Base-by-base conservation (phyloP, 768 basidiomycete species). In the Pleurotus citrinopileatus region DNA sequence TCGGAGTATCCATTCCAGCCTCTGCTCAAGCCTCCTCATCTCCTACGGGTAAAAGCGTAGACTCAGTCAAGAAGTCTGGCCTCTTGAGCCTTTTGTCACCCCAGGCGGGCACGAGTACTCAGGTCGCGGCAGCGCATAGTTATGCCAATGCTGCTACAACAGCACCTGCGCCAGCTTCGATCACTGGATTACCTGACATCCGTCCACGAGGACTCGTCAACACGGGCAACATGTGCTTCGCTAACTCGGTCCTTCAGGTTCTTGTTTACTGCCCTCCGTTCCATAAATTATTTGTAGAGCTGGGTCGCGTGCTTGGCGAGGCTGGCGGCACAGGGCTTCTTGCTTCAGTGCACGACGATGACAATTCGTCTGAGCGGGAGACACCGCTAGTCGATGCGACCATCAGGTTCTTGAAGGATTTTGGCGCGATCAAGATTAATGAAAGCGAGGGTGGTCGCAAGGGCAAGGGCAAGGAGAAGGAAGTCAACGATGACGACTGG, bases 141-240 rank as follows among this genome's bases (percentile, higher is more conserved):
- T 60, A 57, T 27, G 55, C 62, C 19, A 57, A 62, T 29, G 63
- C 65, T 17, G 56, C 59, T 3, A 52, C 63, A 1, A 52, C 36
- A 19, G 59, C 57, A 12, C 29, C 57, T n/a, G n/a, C n/a, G n/a
- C n/a, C n/a, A n/a, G n/a, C n/a, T 42, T 42, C 57, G 28, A 20
- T 56, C 28, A 45, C 48, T 22, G 28, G 43, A 1, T n/a, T 42
- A 15, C 45, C 59, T 46, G 69, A 67, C 44, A 80, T 91, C 28
- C 73, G 77, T 5, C 83, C 91, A 0, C 77, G 95, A 12, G 96
- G 96, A 3, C 72, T 99, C 45, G 77, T 98, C 60, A 99, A 99
- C 69, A 88, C 83, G 2, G 95, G 96, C 0, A 99, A 99, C 70
- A 87, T 98, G 86, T 99, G 96, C 67, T 99, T 98, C 65, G 94